Evolutionary conservation across 352 stramenopile genomes (phyloP).

Genomic region (Pseudoperonospora humuli): DNA sequence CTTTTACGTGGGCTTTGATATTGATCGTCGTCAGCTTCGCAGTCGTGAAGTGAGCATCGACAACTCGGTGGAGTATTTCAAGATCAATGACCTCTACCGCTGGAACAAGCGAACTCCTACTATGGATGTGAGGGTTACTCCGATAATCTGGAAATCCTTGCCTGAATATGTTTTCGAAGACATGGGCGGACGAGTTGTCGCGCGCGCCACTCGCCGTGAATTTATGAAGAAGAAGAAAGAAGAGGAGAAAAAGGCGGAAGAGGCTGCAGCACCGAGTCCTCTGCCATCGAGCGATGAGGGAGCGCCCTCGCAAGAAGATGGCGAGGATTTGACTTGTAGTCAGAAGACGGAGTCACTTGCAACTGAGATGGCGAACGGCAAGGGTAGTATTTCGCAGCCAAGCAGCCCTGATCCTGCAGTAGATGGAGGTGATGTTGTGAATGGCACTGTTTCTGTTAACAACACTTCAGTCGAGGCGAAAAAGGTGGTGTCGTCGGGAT

Average conservation of each 20-base stretch:
- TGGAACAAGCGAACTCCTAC: conserved; percentile 83
- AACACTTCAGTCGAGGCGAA: conserved; percentile 32
- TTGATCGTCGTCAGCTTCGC: conserved; percentile 70
- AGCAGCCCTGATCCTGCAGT: conserved; percentile 42
- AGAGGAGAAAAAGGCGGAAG: conserved; percentile 61
- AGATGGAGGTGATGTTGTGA: conserved; percentile 19
- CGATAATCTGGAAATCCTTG: conserved; percentile 78
- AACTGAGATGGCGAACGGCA: conserved; percentile 19
- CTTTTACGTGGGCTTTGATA: conserved; percentile 84
- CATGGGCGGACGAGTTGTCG: conserved; percentile 58
- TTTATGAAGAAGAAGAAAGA: conserved; percentile 85
- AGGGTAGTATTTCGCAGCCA: conserved; percentile 36
- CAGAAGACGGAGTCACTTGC: conserved; percentile 24
- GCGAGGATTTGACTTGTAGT: conserved; percentile 37
- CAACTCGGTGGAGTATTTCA: conserved; percentile 84
- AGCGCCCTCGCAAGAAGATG: conserved; percentile 59
- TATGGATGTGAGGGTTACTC: conserved; percentile 85
- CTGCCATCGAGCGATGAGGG: conserved; percentile 41
- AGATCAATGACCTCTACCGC: conserved; percentile 82
- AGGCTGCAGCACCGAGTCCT: conserved; percentile 26
- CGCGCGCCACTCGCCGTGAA: conserved; percentile 55
- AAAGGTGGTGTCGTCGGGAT: conserved; percentile 12
- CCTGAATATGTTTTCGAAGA: conserved; percentile 82
- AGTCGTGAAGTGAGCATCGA: conserved; percentile 79
- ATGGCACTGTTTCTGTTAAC: conserved; percentile 8